Evolutionary conservation across 1,284 basidiomycete genomes (phyloP), one percentile per base, ranked within the genome.

Genomic region (Vanrija sp.): DNA sequence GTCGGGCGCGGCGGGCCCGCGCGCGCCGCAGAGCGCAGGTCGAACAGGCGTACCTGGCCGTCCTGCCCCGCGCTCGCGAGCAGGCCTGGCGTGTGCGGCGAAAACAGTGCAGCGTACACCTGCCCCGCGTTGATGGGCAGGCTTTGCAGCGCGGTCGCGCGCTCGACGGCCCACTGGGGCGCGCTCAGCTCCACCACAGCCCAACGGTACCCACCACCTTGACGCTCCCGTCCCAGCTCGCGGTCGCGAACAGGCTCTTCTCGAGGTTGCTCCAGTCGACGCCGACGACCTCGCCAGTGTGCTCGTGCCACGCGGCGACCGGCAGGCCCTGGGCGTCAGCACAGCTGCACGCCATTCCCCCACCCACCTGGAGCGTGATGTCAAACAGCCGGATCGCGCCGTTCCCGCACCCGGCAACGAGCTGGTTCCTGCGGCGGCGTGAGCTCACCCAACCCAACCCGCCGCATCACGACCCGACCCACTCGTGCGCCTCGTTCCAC

Each of bases 221-320:
- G 39, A 95, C 83, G 3, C 82, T 85, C 28, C 90, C 91, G 71
- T 98, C 95, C 95, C 95, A 98, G 21, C 88, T 91, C 1, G 87
- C 84, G 2, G 91, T 93, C 5, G 84, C 84, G 74, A 98, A 98
- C 1, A 84, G 81, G 58, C 91, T 87, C 74, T 98, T 98, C 65
- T 89, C 86, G 57, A 96, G 77, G 74, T 97, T 98, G 62, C 89
- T 94, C 95, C 95, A 98, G 74, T 98, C 91, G 12, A 97, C 84
- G n/a, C 88, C 88, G 78, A 91, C 94, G 6, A 93, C 90, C 71
- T 98, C 95, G 44, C 87, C 83, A 6, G 85, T 83, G 73, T 98
- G 95, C 75, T 98, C 95, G 63, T 90, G 86, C 94, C 94, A 98
- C 49, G 85, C 85, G 55, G 86, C 85, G 55, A 98, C 88, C 0